Conservation (phyloP, 2,329 filamentous ascomycete genomes). For the Trichocomaceae sp. region DNA sequence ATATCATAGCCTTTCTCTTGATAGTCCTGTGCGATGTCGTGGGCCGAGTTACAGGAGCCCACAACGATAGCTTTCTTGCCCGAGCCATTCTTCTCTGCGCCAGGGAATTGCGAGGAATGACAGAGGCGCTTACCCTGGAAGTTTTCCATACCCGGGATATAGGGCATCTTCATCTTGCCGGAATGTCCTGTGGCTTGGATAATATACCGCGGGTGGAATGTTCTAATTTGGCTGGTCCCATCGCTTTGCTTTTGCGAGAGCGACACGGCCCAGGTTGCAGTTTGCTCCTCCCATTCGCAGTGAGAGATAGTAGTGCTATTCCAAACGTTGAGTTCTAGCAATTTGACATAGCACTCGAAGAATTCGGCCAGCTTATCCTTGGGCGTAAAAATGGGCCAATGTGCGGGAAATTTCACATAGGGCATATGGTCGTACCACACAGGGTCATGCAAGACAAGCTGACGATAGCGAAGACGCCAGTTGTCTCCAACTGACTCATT, state of each 20-base stretch:
- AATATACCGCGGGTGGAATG: constrained; percentile 56
- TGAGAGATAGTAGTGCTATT: constrained; percentile 41
- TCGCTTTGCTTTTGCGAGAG: constrained; percentile 35
- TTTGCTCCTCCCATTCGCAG: constrained; percentile 46
- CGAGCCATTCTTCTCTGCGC: constrained; percentile 43
- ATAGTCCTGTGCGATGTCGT: constrained; percentile 64
- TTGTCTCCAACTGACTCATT: constrained; percentile 56
- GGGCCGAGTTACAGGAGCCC: constrained; percentile 61
- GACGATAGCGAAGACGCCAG: constrained; percentile 58
- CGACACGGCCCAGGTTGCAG: constrained; percentile 47
- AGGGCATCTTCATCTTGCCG: constrained; percentile 53
- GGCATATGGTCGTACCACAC: constrained; percentile 54
- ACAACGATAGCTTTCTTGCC: constrained; percentile 59
- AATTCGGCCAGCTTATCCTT: constrained; percentile 66
- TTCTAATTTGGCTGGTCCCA: constrained; percentile 42
- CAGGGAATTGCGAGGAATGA: constrained; percentile 56
- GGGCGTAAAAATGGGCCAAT: constrained; percentile 65
- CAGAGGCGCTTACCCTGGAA: constrained; percentile 56
- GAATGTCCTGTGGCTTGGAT: constrained; percentile 63
- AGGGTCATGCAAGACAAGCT: constrained; percentile 62
- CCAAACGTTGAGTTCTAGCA: constrained; percentile 64
- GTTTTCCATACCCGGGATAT: constrained; percentile 43
- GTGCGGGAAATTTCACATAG: constrained; percentile 56
- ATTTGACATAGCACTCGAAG: constrained; percentile 58
- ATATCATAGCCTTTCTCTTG: constrained; percentile 60